Base-by-base conservation (phyloP, 371 early-diverging fungal species). In the Mortierella sp. region DNA sequence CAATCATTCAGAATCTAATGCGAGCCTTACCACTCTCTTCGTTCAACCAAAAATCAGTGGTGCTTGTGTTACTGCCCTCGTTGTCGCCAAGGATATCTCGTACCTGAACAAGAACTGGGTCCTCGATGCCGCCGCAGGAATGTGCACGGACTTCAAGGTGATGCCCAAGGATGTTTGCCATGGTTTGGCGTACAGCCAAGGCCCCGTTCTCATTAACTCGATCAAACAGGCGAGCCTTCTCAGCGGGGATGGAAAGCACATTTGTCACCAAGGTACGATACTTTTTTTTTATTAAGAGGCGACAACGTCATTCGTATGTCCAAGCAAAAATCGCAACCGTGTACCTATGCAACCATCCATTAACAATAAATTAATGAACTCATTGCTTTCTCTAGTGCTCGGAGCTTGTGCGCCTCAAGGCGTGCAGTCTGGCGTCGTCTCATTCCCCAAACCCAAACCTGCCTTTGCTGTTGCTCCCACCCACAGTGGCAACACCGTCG, bases 401-500 rank as follows among this genome's bases (percentile, higher is more conserved):
- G 87, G 87, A 8, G 75, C 72, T 4, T 86, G 87, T 73, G 80
- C 87, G 41, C 75, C 80, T 0, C 79, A 60, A 5, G 78, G 76
- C 1, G 65, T 82, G 38, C 54, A 75, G 18, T 86, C 87, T 14
- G 87, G 87, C 35, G 46, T 55, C 4, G 79, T 92, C 38, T 75
- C 88, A 3, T 93, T 93, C 82, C 92, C 93, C 24, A 91, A 91
- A 74, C 75, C 88, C 29, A 91, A 90, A 74, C 92, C 93, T 18
- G 76, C 63, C 43, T 76, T 81, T 41, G 75, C 74, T 29, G 77
- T 80, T 18, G 24, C 72, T 8, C 77, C 78, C 3, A 32, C 89
- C 35, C 88, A 87, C 14, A 88, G 87, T 16, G 88, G 87, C 44
- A 76, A 82, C 44, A 81, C 79, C 35, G 78, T 93, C n/a, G 91